phyloP scores from a whole-genome alignment of 2,329 filamentous ascomycete genomes.

The Penicillium occitanis region DNA sequence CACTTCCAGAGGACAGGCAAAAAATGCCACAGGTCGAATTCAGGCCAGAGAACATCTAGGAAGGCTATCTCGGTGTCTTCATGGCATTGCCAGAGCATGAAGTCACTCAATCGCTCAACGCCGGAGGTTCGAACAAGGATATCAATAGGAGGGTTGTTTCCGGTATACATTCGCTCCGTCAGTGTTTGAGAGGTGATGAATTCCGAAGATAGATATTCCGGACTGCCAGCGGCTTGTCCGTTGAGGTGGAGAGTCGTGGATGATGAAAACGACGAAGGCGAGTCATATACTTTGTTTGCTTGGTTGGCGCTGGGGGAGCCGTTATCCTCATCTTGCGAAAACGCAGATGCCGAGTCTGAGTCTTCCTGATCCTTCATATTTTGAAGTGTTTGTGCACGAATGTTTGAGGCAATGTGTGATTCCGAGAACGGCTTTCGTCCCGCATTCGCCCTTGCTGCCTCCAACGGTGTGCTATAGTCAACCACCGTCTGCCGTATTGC shows the following conservation, averaged over 20 bases:
- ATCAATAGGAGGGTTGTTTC: constrained; percentile 81
- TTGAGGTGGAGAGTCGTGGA: constrained; percentile 52
- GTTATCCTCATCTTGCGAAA: constrained; percentile 45
- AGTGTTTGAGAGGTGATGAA: constrained; percentile 80
- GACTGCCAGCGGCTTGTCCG: constrained; percentile 31
- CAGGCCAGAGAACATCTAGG: constrained; percentile 87
- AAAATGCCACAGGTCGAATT: constrained; percentile 92
- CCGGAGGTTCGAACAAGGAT: constrained; percentile 89
- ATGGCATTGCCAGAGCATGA: constrained; percentile 98
- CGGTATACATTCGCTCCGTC: constrained; percentile 83
- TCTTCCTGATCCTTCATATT: constrained; percentile 38
- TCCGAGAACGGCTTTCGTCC: constrained; percentile 75
- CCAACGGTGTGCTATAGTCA: constrained; percentile 75
- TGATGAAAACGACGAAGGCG: constrained; percentile 41
- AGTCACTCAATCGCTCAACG: constrained; percentile 89
- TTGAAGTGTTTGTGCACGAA: constrained; percentile 62
- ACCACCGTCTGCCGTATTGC: constrained; percentile 84
- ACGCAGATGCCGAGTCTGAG: constrained; percentile 47
- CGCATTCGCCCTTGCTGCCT: constrained; percentile 37
- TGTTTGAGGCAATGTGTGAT: constrained; percentile 80
- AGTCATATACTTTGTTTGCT: constrained; percentile 33
- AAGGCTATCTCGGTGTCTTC: constrained; percentile 91
- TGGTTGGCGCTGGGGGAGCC: constrained; percentile 24
- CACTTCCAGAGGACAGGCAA: constrained; percentile 90
- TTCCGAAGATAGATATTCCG: constrained; percentile 71